Percentiles rank a stretch among this genome's conserved stretches.
These are phyloP conservation scores for Ligustrum vulgare DNA, from an alignment of 257 asterid species.

Conservation along the genomic window DNA sequence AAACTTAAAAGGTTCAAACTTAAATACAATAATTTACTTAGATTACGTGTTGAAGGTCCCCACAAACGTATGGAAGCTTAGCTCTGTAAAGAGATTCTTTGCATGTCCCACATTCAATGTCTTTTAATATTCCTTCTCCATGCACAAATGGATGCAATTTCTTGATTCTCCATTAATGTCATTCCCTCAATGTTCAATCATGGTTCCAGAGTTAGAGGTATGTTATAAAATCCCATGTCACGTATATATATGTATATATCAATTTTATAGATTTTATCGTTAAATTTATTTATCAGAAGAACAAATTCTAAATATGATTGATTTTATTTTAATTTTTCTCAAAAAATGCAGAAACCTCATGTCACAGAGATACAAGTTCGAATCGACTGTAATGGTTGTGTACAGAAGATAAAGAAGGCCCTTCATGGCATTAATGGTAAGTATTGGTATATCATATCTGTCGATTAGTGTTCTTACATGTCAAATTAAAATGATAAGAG, in stretches of 20 bases:
- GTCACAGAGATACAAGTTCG: conserved; percentile 73
- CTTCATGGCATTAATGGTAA: conserved; percentile 66
- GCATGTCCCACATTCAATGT: conserved; percentile 69
- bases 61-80: background rate
- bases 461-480: no score
- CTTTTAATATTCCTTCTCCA: conserved; percentile 73
- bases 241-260: background rate
- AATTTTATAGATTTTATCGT: background rate
- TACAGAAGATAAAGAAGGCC: conserved; percentile 83
- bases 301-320: background rate
- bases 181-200: conserved; percentile 22
- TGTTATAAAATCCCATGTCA: background rate
- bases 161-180: conserved; percentile 55
- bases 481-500: no score
- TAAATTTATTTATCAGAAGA: background rate
- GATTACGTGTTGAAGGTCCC: background rate
- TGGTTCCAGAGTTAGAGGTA: conserved; percentile 62
- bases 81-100: conserved; percentile 56
- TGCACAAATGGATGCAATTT: conserved; percentile 51
- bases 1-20: no score
- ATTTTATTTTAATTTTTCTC: background rate
- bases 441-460: background rate
- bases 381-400: conserved; percentile 89
- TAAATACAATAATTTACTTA: no score
- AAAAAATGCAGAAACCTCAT: conserved; percentile 55